A percentile compares a stretch with the other conserved stretches of the same genome.
Conservation (phyloP, 2,329 filamentous ascomycete genomes). For the Xylariaceae sp. region DNA sequence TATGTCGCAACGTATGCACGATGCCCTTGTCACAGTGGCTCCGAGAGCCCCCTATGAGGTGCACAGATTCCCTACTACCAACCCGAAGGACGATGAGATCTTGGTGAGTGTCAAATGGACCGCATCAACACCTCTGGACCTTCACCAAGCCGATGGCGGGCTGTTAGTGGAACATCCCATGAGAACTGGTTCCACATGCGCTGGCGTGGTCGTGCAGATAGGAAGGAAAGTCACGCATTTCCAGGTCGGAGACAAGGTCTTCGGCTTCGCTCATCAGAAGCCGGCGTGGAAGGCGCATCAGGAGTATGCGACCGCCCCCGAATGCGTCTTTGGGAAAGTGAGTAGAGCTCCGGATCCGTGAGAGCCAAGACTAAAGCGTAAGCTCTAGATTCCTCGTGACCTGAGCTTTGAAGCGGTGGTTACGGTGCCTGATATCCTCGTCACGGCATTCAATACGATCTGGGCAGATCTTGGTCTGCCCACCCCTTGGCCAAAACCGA, state of each 20-base stretch:
- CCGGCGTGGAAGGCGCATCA: slow-evolving; percentile 50
- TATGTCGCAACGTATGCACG: slow-evolving; percentile 15
- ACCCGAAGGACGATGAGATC: slow-evolving; percentile 42
- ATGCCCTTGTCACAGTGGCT: slow-evolving; percentile 23
- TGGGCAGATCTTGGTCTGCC: slow-evolving; percentile 46
- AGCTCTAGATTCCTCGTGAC: slow-evolving; percentile 17
- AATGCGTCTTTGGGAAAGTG: slow-evolving; percentile 43
- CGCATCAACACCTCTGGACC: slow-evolving; percentile 55
- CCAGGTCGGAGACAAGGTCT: slow-evolving; percentile 50
- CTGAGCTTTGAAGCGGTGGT: slow-evolving; percentile 20
- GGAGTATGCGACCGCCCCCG: slow-evolving; percentile 48
- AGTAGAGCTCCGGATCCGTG: not conserved
- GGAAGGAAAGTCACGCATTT: slow-evolving; percentile 41
- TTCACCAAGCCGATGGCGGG: slow-evolving; percentile 59
- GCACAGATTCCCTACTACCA: slow-evolving; percentile 17
- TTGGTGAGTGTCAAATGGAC: slow-evolving; percentile 54
- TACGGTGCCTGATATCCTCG: slow-evolving; percentile 52
- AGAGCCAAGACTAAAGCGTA: too few species aligned
- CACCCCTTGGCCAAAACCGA: slow-evolving; percentile 53
- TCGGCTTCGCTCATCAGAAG: slow-evolving; percentile 48
- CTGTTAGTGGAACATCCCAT: slow-evolving; percentile 47
- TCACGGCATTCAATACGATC: slow-evolving; percentile 55
- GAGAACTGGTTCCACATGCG: slow-evolving; percentile 46
- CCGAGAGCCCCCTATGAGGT: slow-evolving; percentile 22
- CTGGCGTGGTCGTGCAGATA: slow-evolving; percentile 48